Percentiles rank a stretch among this genome's conserved stretches.
These are phyloP conservation scores for Suaeda aralocaspica DNA, from an alignment of 148 eudicot species.

Conservation along the genomic window DNA sequence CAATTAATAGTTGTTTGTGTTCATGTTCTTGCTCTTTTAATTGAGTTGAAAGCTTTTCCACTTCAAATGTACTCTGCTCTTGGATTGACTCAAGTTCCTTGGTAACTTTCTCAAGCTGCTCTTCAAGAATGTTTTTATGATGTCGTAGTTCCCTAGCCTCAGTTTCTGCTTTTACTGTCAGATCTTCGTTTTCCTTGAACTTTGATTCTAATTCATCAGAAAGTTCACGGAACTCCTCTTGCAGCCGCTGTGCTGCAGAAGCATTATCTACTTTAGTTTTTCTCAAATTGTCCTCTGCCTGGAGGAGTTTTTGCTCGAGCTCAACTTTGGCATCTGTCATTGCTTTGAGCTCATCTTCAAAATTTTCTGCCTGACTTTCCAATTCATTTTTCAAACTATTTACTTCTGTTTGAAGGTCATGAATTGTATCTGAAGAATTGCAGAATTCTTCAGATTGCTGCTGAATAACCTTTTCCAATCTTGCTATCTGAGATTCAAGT, in stretches of 20 bases:
- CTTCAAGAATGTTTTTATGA: slow-evolving; percentile 46
- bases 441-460: slow-evolving; percentile 57
- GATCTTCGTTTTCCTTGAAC: slow-evolving; percentile 65
- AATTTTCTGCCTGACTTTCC: slow-evolving; percentile 53
- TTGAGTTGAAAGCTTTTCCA: slow-evolving; percentile 40
- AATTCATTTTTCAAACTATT: slow-evolving; percentile 53
- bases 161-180: slow-evolving; percentile 38
- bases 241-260: slow-evolving; percentile 52
- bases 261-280: slow-evolving; percentile 43
- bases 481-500: slow-evolving; percentile 48
- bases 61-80: slow-evolving; percentile 35
- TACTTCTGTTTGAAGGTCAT: slow-evolving; percentile 55
- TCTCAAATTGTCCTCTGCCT: slow-evolving; percentile 70
- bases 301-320: slow-evolving; percentile 65
- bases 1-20: slow-evolving; percentile 34
- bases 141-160: slow-evolving; percentile 53
- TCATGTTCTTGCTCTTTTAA: slow-evolving; percentile 36
- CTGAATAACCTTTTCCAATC: slow-evolving; percentile 49
- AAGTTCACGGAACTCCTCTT: slow-evolving; percentile 59
- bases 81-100: slow-evolving; percentile 44
- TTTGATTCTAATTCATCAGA: slow-evolving; percentile 54
- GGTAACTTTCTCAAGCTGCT: slow-evolving; percentile 48
- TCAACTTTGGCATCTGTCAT: slow-evolving; percentile 41
- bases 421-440: slow-evolving; percentile 41
- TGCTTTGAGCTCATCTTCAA: slow-evolving; percentile 49